Base-by-base conservation (phyloP, 805 yeast species). In the Blastobotrys mokoenaii region DNA sequence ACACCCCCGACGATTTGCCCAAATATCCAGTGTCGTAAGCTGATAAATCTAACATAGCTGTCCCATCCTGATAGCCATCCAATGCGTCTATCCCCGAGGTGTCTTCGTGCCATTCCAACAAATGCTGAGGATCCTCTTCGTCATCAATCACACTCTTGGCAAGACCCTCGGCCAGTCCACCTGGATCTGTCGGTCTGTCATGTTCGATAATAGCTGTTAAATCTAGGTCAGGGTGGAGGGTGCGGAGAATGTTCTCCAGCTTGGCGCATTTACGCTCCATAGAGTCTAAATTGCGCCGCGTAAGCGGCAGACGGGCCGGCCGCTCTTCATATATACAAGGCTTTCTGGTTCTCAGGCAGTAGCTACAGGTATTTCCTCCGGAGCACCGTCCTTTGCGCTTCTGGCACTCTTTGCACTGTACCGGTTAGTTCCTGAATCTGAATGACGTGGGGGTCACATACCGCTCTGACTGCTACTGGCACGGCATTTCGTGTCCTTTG, bases 31-130 rank as follows among this genome's bases (percentile, higher is more conserved):
- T 40, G 65, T 68, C 43, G 71, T 50, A 12, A 69, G 67, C 55
- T 72, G 64, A 40, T 78, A 14, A 71, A 70, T 3, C 84, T 82
- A 51, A 73, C 71, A 55, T 73, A 76, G 0, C 84, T 82, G 41
- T 71, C 69, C 41, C 76, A 69, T 41, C 73, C 18, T 67, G n/a
- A 65, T 65, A 44, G 65, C 60, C 7, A 63, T 59, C 44, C 3
- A 76, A 77, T 1, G 77, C 80, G 80, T 77, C 76, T n/a, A 81
- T 80, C 57, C 77, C 27, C 7, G 43, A 29, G 8, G 27, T 14
- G 16, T 31, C 43, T 31, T 82, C 41, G 35, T 47, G 41, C 47
- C 50, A 65, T 58, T 51, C 60, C 52, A 7, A 54, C n/a, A 67
- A 15, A 4, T 22, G 27, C 8, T 22, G 27, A 4, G 27, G 27